These are phyloP conservation scores for Annulohypoxylon truncatum DNA, from an alignment of 2,329 filamentous ascomycete genomes.

Conservation along the genomic window DNA sequence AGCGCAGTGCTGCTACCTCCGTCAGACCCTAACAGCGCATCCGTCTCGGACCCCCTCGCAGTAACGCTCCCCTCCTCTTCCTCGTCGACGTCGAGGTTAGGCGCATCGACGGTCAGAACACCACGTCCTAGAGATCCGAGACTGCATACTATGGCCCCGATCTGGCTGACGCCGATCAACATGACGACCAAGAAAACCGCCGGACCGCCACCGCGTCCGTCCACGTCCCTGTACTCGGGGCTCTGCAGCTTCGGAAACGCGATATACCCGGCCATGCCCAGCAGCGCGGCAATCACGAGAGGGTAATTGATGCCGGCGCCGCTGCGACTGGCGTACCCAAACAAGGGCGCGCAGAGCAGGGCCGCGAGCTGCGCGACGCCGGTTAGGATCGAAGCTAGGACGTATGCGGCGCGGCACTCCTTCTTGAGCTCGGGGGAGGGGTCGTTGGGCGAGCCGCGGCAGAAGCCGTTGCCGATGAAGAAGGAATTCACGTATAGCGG, in stretches of 20 bases:
- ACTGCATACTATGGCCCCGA: constrained; percentile 95
- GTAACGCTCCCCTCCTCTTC: constrained; percentile 7
- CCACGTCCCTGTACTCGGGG: constrained; percentile 75
- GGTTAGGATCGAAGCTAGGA: constrained; percentile 86
- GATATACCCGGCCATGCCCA: constrained; percentile 83
- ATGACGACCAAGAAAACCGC: constrained; percentile 81
- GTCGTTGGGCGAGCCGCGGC: constrained; percentile 73
- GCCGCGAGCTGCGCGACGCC: constrained; percentile 78
- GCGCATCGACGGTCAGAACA: constrained; percentile 69
- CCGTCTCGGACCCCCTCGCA: constrained; percentile 44
- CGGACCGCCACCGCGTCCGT: constrained; percentile 74
- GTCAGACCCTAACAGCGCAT: constrained; percentile 49
- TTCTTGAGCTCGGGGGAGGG: constrained; percentile 80
- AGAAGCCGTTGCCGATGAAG: constrained; percentile 84
- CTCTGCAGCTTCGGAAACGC: constrained; percentile 80
- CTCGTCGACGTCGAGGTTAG: constrained; percentile 5
- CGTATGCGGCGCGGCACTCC: constrained; percentile 87
- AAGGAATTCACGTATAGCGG: constrained; percentile 93
- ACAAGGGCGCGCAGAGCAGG: constrained; percentile 80
- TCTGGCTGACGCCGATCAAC: constrained; percentile 90
- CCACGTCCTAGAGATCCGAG: constrained; percentile 88
- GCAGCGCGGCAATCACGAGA: constrained; percentile 74
- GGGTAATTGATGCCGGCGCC: constrained; percentile 76
- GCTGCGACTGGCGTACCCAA: constrained; percentile 81
- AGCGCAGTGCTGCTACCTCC: constrained; percentile 52